Evolutionary conservation across 2,329 filamentous ascomycete genomes (phyloP).

Genomic region (Aspergillus sp.): DNA sequence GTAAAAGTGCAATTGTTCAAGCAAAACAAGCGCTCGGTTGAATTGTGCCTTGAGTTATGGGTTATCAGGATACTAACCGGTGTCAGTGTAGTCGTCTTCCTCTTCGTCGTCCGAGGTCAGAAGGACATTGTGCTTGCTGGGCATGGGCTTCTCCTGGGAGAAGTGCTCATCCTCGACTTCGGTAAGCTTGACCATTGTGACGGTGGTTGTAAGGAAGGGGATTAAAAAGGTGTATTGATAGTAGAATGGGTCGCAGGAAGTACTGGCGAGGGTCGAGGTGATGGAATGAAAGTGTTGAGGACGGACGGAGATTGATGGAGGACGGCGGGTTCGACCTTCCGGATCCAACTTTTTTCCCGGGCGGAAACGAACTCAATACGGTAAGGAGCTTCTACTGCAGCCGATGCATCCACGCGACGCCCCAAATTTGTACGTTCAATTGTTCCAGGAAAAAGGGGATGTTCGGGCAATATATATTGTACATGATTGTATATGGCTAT

Average conservation of each 20-base stretch:
- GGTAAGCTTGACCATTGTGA: constrained; percentile 87
- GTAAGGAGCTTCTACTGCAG: constrained; percentile 34
- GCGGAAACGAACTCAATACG: constrained; percentile 31
- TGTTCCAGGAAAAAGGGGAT: not conserved
- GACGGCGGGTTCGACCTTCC: constrained; percentile 25
- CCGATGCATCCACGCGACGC: constrained; percentile 6
- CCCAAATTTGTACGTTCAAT: not conserved
- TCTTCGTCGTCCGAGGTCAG: constrained; percentile 61
- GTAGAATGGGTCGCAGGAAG: constrained; percentile 7
- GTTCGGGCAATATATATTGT: constrained; percentile 13
- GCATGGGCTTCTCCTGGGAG: constrained; percentile 67
- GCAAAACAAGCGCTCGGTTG: not conserved
- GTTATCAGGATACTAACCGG: constrained; percentile 61
- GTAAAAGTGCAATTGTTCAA: not conserved
- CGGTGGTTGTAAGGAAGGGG: constrained; percentile 18
- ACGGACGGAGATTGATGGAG: constrained; percentile 28
- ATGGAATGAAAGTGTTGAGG: constrained; percentile 15
- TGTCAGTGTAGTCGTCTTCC: constrained; percentile 89
- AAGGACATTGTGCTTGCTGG: constrained; percentile 59
- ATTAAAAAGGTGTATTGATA: constrained; percentile 13
- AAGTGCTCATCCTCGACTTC: constrained; percentile 98
- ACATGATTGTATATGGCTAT: constrained; percentile 16
- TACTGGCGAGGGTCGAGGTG: constrained; percentile 5
- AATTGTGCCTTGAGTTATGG: no score
- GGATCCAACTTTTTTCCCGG: constrained; percentile 45